Conservation (phyloP, 2,329 filamentous ascomycete genomes). For the Ceratocystis diversiconidia region DNA sequence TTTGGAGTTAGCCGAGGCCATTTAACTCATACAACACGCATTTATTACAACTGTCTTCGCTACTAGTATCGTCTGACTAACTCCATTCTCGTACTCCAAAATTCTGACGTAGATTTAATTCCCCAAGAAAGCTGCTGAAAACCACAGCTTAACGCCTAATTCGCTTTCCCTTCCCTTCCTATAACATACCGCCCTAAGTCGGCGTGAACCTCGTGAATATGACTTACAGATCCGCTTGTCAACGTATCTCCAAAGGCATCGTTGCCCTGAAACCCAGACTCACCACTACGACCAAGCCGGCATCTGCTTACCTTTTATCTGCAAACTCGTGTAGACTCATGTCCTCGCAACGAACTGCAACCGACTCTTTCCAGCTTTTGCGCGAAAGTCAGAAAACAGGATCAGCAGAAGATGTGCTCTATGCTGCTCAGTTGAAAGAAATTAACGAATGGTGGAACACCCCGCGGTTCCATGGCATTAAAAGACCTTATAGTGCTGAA, state of each 20-base stretch:
- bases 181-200: too few species aligned
- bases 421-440: slow-evolving; percentile 68
- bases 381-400: slow-evolving; percentile 65
- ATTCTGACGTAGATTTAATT: background rate
- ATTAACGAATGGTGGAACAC: slow-evolving; percentile 84
- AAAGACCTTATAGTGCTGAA: slow-evolving; percentile 74
- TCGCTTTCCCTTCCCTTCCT: background rate
- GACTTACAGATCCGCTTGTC: background rate
- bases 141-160: background rate
- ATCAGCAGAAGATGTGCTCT: slow-evolving; percentile 68
- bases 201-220: background rate
- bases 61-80: background rate
- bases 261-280: background rate
- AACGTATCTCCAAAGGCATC: background rate
- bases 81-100: background rate
- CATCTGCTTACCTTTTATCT: background rate
- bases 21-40: background rate
- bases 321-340: slow-evolving; percentile 14
- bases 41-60: background rate
- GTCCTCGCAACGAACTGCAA: slow-evolving; percentile 28
- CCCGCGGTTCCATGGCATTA: slow-evolving; percentile 76
- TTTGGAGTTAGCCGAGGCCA: background rate
- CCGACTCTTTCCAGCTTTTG: slow-evolving; percentile 76
- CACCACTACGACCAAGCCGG: background rate
- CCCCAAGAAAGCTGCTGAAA: background rate